Evolutionary conservation across 1,284 basidiomycete species (phyloP).

Genomic region (Cerrena zonata): DNA sequence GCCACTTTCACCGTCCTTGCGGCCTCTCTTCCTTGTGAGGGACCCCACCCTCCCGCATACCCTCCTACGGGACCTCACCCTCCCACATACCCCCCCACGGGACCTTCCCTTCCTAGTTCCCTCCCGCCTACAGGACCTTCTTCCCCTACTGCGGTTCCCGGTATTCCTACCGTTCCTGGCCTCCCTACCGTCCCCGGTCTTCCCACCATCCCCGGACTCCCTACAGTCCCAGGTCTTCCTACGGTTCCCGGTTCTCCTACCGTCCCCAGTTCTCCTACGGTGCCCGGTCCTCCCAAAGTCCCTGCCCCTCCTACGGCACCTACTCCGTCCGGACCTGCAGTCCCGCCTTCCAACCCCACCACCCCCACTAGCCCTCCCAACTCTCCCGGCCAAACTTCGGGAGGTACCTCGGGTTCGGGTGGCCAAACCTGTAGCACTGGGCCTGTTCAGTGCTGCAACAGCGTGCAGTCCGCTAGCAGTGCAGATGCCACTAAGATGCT

Average conservation of each 20-base stretch:
- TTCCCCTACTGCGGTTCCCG: background rate
- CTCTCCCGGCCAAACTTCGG: background rate
- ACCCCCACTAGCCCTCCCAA: background rate
- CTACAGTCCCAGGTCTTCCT: background rate
- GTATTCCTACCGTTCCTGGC: background rate
- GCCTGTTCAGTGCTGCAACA: conserved; percentile 27
- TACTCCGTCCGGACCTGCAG: background rate
- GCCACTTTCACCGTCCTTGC: background rate
- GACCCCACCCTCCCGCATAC: background rate
- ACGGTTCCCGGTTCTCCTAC: background rate
- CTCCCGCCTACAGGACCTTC: background rate
- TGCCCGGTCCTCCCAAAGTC: too few species aligned
- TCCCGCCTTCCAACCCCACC: background rate
- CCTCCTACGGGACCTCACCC: background rate
- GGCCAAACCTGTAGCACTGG: conserved; percentile 25
- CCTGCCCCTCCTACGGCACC: background rate
- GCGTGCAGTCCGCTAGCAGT: conserved; percentile 17
- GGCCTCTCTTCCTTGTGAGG: background rate
- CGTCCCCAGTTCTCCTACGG: background rate
- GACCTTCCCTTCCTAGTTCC: background rate
- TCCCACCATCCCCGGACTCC: background rate
- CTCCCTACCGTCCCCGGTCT: background rate
- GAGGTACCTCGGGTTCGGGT: background rate
- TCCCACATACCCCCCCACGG: background rate
- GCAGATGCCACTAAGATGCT: conserved; percentile 12